A percentile compares a stretch with the other conserved stretches of the same genome.
Conservation (phyloP, 1,284 basidiomycete genomes). For the Ceratobasidium sp. region DNA sequence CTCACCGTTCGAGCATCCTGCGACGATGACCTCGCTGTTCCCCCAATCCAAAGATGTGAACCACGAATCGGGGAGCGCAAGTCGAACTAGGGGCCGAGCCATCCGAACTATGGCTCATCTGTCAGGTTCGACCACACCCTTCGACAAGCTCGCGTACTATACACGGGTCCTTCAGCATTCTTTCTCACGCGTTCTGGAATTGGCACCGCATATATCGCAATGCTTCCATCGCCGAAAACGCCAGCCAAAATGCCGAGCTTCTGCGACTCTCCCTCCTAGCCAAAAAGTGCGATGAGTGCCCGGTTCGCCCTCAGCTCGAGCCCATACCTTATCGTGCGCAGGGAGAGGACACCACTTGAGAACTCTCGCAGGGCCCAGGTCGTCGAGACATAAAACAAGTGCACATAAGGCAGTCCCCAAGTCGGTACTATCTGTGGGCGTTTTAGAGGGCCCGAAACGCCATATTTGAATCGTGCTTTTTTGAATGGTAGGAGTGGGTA, state of each 20-base stretch:
- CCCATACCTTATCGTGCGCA: constrained; percentile 63
- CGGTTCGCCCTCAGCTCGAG: constrained; percentile 23
- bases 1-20: constrained; percentile 82
- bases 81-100: constrained; percentile 66
- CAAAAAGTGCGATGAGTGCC: neutral
- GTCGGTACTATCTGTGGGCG: neutral
- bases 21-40: constrained; percentile 77
- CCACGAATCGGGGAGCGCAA: constrained; percentile 73
- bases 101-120: constrained; percentile 58
- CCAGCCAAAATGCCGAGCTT: constrained; percentile 84
- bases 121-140: constrained; percentile 47
- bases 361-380: constrained; percentile 69
- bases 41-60: constrained; percentile 86
- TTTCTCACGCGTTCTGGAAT: constrained; percentile 58
- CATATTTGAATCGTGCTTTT: constrained; percentile 71
- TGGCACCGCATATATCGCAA: constrained; percentile 77
- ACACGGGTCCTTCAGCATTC: constrained; percentile 42
- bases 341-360: constrained; percentile 90
- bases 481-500: constrained; percentile 64
- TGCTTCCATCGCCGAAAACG: constrained; percentile 81
- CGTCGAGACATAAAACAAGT: constrained; percentile 77
- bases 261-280: constrained; percentile 44
- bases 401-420: constrained; percentile 61
- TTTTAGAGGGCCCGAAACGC: constrained; percentile 49
- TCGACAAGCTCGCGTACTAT: constrained; percentile 43